Evolutionary conservation across 2,329 filamentous ascomycete species (phyloP), one percentile per base, ranked within the genome.

Genomic region (Exophiala aquamarina): DNA sequence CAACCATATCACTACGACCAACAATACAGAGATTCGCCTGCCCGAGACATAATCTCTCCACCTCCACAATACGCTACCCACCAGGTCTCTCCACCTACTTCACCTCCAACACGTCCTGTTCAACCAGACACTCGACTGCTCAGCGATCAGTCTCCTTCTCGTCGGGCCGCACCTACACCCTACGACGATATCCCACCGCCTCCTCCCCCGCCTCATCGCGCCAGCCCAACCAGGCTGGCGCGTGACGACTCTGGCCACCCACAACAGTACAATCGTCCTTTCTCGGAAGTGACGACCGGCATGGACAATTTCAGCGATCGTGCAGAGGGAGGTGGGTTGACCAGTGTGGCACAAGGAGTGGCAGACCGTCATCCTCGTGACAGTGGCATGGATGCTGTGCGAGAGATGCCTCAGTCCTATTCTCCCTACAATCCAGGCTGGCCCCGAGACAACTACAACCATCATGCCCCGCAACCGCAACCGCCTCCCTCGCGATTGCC

Each of bases 171-270:
- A 5, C 44, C 36, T 20, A 15, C 14, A 19, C 14, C 15, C 23
- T 32, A 49, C 50, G 49, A 49, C 39, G 55, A 58, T 21, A n/a
- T 38, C 9, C 42, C 42, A 19, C 49, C 56, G 34, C 61, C 65
- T 41, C 52, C 57, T 39, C 62, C 62, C 20, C 63, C 62, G 28
- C 61, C 59, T 13, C 64, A 68, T 52, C 61, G 61, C 49, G 17
- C 54, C 57, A 57, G 60, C 53, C 36, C 50, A 50, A 54, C 44
- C 49, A 50, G 61, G 49, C 57, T 60, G 47, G 46, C 56, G 23
- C 43, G 56, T 57, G 41, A 43, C 50, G 39, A 51, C 34, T 7
- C 51, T 46, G 42, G 38, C 20, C 34, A 26, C 19, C 26, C 49
- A 34, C 49, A 44, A 26, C 17, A 29, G 13, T 44, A 47, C 35